These are phyloP conservation scores for Tetrahymena elliotti DNA, from an alignment of 73 alveolate species.

Conservation along the genomic window DNA sequence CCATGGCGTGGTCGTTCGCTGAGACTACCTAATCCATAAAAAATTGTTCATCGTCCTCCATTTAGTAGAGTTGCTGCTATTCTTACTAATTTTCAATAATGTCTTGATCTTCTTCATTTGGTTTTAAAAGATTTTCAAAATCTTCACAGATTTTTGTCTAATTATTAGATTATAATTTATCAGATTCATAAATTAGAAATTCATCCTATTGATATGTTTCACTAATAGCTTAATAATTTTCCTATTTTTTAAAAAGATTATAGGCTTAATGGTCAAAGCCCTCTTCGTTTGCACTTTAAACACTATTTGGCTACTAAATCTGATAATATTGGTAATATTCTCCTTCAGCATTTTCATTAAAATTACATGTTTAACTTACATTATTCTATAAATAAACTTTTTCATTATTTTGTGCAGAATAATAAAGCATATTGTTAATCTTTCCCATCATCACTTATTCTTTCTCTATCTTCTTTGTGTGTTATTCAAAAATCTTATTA, in stretches of 20 bases:
- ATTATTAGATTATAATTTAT: background rate
- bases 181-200: background rate
- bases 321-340: background rate
- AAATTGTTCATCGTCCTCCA: background rate
- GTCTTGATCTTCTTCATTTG: background rate
- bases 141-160: background rate
- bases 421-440: background rate
- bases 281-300: background rate
- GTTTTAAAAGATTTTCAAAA: background rate
- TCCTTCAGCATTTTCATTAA: background rate
- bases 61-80: background rate
- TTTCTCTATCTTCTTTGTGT: background rate
- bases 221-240: background rate
- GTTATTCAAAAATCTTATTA: background rate
- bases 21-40: background rate
- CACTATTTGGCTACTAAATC: background rate
- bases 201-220: background rate
- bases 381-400: background rate
- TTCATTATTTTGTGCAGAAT: background rate
- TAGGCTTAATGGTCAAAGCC: background rate
- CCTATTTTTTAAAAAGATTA: background rate
- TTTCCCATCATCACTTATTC: background rate
- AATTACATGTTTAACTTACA: background rate
- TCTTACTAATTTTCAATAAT: background rate
- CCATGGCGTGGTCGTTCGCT: background rate